phyloP scores from a whole-genome alignment of 441 rosid species.

The Euphorbia celastroides region DNA sequence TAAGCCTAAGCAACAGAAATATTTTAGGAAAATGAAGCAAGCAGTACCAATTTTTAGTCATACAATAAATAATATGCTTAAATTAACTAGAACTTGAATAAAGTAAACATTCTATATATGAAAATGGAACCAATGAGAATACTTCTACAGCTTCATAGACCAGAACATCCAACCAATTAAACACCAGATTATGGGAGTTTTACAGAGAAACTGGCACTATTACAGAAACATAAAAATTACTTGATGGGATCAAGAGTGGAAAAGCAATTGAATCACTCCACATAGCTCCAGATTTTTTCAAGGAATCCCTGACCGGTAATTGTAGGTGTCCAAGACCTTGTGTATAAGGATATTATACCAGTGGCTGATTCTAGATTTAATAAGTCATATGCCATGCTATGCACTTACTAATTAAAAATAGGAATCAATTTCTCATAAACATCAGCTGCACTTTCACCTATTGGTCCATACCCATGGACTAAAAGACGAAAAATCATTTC shows the following conservation, averaged over 20 bases:
- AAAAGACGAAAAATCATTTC: neutral
- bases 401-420: neutral
- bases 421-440: neutral
- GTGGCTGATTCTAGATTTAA: neutral
- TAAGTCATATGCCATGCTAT: neutral
- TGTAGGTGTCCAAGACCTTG: too few relatives aligned
- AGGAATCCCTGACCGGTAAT: too few relatives aligned
- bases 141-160: neutral
- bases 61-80: neutral
- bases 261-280: neutral
- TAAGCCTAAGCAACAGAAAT: neutral
- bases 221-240: too few relatives aligned
- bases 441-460: slow-evolving; percentile 2
- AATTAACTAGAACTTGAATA: neutral
- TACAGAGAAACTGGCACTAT: neutral
- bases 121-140: neutral
- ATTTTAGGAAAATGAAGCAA: neutral
- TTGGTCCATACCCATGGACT: neutral
- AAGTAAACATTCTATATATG: neutral
- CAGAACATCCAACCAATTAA: slow-evolving; percentile 1
- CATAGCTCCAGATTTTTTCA: neutral
- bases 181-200: neutral
- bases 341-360: neutral
- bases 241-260: neutral
- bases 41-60: neutral